phyloP scores from a whole-genome alignment of 306 rosid genomes.

The Corylus heterophylla region DNA sequence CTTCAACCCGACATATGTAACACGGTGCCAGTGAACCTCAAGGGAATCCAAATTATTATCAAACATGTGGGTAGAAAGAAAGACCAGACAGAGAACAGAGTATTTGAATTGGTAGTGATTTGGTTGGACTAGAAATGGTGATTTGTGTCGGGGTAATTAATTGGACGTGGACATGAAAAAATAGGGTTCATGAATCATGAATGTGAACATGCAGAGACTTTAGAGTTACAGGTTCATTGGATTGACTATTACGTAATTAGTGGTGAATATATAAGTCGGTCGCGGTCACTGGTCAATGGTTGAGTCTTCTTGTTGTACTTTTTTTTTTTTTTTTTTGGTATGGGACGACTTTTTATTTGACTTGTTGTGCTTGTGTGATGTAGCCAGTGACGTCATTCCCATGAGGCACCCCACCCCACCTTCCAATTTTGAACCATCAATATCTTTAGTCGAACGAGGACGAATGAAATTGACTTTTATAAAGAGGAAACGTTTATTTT shows the following conservation, averaged over 20 bases:
- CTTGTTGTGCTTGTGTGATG: not conserved
- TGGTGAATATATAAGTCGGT: not conserved
- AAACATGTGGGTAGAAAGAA: not conserved
- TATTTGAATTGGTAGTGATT: not conserved
- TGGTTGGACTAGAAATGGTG: not conserved
- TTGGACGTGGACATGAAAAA: constrained; percentile 4
- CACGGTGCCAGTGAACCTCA: too few relatives aligned
- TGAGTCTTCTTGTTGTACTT: not conserved
- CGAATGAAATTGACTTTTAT: not conserved
- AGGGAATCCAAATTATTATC: not conserved
- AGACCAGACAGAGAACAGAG: not conserved
- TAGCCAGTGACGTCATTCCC: not conserved
- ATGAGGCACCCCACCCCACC: not conserved
- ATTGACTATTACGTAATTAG: not conserved
- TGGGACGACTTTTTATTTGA: too few relatives aligned
- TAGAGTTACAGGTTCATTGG: not conserved
- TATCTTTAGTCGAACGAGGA: not conserved
- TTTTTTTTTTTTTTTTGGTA: not conserved
- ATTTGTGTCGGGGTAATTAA: not conserved
- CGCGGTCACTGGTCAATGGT: not conserved
- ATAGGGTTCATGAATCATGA: constrained; percentile 4
- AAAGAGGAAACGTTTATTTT: not conserved
- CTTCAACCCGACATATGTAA: too few relatives aligned
- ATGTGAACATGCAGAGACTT: constrained; percentile 3
- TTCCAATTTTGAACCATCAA: not conserved